phyloP scores from a whole-genome alignment of 257 asterid genomes.

The Knoxia roxburghii region DNA sequence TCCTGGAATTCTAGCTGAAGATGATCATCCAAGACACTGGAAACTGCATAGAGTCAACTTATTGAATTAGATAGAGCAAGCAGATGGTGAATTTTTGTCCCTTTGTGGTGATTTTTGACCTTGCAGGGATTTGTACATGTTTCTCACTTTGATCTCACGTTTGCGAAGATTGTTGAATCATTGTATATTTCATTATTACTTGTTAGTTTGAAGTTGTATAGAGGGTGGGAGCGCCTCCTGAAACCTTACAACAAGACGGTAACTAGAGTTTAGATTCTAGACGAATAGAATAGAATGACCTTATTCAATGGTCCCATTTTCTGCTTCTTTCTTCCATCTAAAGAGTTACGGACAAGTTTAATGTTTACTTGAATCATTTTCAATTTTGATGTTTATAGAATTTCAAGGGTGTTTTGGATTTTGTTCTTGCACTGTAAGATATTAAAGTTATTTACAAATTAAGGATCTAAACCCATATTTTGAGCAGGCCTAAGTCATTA shows the following conservation, averaged over 20 bases:
- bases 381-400: too few relatives aligned
- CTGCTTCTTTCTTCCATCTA: too few relatives aligned
- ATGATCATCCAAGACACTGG: constrained; percentile 7
- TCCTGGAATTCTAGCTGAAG: neutral
- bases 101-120: constrained; percentile 26
- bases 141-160: constrained; percentile 14
- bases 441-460: too few relatives aligned
- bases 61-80: constrained; percentile 16
- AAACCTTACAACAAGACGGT: neutral
- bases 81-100: constrained; percentile 15
- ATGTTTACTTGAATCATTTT: too few relatives aligned
- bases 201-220: constrained; percentile 7
- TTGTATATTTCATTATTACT: constrained; percentile 22
- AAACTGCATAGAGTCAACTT: constrained; percentile 9
- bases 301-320: neutral
- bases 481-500: too few relatives aligned
- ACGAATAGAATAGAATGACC: neutral
- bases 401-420: too few relatives aligned
- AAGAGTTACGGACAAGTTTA: too few relatives aligned
- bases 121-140: constrained; percentile 25
- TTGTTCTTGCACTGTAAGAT: too few relatives aligned
- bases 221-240: constrained; percentile 2
- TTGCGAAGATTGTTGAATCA: constrained; percentile 21
- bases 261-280: neutral
- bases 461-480: too few relatives aligned